Evolutionary conservation across 306 rosid species (phyloP).

Genomic region (Cucumis sativus): DNA sequence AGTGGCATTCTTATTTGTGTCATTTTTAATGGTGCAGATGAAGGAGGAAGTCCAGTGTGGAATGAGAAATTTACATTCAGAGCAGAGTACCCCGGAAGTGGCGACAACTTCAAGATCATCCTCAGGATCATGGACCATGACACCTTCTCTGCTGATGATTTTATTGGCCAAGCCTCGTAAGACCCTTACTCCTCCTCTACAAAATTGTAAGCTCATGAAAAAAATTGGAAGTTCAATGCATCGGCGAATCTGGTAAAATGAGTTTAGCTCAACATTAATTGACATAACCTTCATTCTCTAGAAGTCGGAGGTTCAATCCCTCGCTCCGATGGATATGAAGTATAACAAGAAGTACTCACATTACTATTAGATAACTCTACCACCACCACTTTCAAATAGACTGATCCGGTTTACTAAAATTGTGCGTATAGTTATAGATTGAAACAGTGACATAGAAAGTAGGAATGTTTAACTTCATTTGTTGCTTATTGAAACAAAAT

Average conservation of each 20-base stretch:
- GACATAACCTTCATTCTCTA: no score
- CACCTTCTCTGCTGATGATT: constrained; percentile 63
- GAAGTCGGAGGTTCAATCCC: no score
- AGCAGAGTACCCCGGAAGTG: constrained; percentile 69
- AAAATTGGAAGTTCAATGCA: no score
- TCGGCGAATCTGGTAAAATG: no score
- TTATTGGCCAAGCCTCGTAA: constrained; percentile 61
- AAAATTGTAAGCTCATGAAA: not conserved
- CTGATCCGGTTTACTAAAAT: no score
- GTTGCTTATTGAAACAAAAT: not conserved
- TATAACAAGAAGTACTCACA: no score
- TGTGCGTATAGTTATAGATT: no score
- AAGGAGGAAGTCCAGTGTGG: constrained; percentile 58
- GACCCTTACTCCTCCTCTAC: not conserved
- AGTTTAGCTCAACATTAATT: no score
- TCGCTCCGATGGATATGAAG: no score
- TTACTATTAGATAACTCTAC: no score
- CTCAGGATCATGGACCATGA: constrained; percentile 72
- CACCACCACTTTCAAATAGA: no score
- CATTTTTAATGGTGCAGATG: constrained; percentile 31
- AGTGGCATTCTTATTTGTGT: not conserved
- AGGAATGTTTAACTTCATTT: not conserved
- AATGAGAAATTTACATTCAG: constrained; percentile 60
- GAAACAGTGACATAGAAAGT: no score
- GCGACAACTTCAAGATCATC: constrained; percentile 46